A percentile compares a stretch with the other conserved stretches of the same genome.
Evolutionary conservation across 495 filamentous ascomycete species (phyloP).

Genomic region (Neurospora sp.): DNA sequence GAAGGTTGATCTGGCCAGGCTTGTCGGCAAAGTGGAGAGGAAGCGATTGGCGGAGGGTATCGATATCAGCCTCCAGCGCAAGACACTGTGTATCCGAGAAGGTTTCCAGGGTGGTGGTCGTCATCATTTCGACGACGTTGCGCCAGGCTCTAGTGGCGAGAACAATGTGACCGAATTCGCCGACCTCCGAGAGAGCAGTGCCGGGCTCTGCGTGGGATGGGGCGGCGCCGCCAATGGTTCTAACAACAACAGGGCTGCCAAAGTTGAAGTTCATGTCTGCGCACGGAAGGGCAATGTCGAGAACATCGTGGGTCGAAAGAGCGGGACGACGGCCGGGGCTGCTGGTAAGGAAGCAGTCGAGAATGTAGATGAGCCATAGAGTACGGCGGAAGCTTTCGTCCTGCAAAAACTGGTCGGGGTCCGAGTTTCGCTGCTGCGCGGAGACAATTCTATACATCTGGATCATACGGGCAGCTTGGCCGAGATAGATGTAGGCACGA

Average conservation of each 20-base stretch:
- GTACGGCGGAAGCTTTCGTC: conserved; percentile 43
- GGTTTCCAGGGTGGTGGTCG: conserved; percentile 31
- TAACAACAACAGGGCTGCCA: conserved; percentile 36
- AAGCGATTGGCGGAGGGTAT: conserved; percentile 32
- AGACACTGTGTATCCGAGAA: conserved; percentile 36
- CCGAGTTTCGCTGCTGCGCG: conserved; percentile 29
- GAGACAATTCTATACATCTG: conserved; percentile 43
- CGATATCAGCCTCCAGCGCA: conserved; percentile 34
- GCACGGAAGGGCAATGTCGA: conserved; percentile 38
- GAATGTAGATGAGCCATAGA: conserved; percentile 42
- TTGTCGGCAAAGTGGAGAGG: conserved; percentile 42
- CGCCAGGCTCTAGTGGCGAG: conserved; percentile 43
- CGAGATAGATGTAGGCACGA: conserved; percentile 42
- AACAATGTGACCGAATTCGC: conserved; percentile 42
- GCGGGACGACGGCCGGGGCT: conserved; percentile 42
- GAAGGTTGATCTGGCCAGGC: conserved; percentile 38
- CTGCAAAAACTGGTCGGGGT: conserved; percentile 40
- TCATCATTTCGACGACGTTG: conserved; percentile 43
- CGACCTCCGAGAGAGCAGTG: conserved; percentile 29
- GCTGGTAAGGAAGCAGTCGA: conserved; percentile 44
- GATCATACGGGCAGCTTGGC: conserved; percentile 40
- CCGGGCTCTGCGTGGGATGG: conserved; percentile 26
- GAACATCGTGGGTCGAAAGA: conserved; percentile 33
- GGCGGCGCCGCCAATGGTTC: conserved; percentile 30
- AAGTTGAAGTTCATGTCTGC: conserved; percentile 41